These are phyloP conservation scores for Eruca vesicaria DNA, from an alignment of 441 rosid species.

Conservation along the genomic window DNA sequence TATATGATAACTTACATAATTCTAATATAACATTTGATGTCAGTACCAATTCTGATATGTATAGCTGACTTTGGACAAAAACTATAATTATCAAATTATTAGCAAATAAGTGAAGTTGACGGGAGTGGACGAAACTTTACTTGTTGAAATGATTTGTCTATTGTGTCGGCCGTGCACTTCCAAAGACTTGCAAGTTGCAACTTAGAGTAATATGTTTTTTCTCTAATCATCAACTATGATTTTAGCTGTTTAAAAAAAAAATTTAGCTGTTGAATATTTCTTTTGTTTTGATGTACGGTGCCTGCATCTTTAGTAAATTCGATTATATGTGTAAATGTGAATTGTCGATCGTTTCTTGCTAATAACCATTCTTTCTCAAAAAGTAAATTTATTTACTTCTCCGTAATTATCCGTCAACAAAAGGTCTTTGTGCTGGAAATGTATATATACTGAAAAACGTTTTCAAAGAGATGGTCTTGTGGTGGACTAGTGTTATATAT, in stretches of 20 bases:
- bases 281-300: neutral
- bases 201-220: neutral
- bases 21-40: neutral
- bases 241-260: neutral
- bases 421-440: neutral
- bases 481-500: neutral
- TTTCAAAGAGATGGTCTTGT: neutral
- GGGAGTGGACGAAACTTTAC: slow-evolving; percentile 26
- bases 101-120: slow-evolving; percentile 21
- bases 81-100: neutral
- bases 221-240: neutral
- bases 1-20: neutral
- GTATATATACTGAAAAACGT: neutral
- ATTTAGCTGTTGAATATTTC: neutral
- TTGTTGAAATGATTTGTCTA: slow-evolving; percentile 18
- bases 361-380: neutral
- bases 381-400: neutral
- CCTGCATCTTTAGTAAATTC: neutral
- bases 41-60: neutral
- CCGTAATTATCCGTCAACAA: neutral
- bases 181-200: slow-evolving; percentile 27
- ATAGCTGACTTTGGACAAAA: neutral
- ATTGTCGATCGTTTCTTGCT: neutral
- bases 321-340: neutral
- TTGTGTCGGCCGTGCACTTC: slow-evolving; percentile 34